These are phyloP conservation scores for Candida tammaniensis DNA, from an alignment of 805 yeast genomes.

Conservation along the genomic window DNA sequence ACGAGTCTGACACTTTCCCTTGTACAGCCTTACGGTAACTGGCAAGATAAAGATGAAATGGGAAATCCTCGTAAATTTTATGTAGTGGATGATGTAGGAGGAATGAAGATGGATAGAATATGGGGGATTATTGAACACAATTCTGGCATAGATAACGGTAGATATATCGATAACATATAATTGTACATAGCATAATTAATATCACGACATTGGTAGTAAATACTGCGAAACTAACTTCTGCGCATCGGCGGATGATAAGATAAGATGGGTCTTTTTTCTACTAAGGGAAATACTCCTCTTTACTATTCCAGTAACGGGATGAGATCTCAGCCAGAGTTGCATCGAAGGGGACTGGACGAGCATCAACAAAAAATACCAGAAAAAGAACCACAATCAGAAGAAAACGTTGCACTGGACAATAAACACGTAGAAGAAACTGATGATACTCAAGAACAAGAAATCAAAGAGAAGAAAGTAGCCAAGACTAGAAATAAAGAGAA, in stretches of 20 bases:
- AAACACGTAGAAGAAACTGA: constrained; percentile 1
- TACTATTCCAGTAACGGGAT: constrained; percentile 10
- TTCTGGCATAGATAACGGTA: constrained; percentile 65
- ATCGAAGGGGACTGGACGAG: constrained; percentile 6
- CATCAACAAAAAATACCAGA: no score
- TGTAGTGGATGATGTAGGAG: constrained; percentile 74
- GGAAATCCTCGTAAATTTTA: constrained; percentile 44
- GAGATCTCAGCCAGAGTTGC: constrained; percentile 14
- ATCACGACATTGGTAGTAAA: no score
- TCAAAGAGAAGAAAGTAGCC: constrained; percentile 11
- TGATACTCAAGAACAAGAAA: constrained; percentile 5
- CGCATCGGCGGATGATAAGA: no score
- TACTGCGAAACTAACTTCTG: no score
- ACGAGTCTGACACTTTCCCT: constrained; percentile 1
- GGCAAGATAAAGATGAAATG: constrained; percentile 40
- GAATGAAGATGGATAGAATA: constrained; percentile 76
- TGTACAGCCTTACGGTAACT: constrained; percentile 27
- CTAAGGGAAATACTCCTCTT: constrained; percentile 9
- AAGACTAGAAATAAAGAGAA: constrained; percentile 11
- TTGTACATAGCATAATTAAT: no score
- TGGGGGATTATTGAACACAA: constrained; percentile 80
- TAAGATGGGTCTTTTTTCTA: constrained; percentile 16
- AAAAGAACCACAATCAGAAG: neutral
- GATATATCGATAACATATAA: constrained; percentile 37
- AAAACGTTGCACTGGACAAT: no score